Base-by-base conservation (phyloP, 257 asterid species). In the Handroanthus guayacan region DNA sequence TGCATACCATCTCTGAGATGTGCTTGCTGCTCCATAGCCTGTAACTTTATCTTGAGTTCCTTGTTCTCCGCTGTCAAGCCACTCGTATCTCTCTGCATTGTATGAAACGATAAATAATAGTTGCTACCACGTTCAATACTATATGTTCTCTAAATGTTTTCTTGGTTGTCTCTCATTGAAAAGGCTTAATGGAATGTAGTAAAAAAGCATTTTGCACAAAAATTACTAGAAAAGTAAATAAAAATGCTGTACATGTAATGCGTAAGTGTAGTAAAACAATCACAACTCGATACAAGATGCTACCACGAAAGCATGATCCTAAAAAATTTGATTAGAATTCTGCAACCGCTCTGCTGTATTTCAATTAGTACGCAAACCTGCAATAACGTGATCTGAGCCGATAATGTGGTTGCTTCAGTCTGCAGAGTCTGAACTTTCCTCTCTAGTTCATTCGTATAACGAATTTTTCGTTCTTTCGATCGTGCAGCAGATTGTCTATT, bases 401-500 rank as follows among this genome's bases (percentile, higher is more conserved):
- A 93, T 14, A 91, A 76, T 6, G 92, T 87, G 43, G 97, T 93
- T 20, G 98, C 97, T 84, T 93, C 98, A 5, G 92, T 86, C 84
- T 93, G 97, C 50, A 93, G 84, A 31, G 96, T 93, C 74, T 93
- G 98, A 71, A 93, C 97, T 86, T 93, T 91, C 92, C 89, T 89
- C 85, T 93, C 97, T 66, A 93, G 82, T 85, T 93, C 98, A 41
- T 82, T 71, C 5, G 97, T 91, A 82, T 93, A 93, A 41, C 87
- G 93, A 34, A 77, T 78, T 74, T 93, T 91, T 63, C 98, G 86
- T 84, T 93, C 98, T 82, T 93, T 93, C 0, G 98, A 93, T 17
- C 98, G 89, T 10, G 98, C 95, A 0, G 98, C 98, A 60, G 98
- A 93, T 83, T 91, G 97, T 62, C 97, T 86, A 79, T 93, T 93